These are phyloP conservation scores for Talaromyces proteolyticus DNA, from an alignment of 495 filamentous ascomycete species.

Conservation along the genomic window DNA sequence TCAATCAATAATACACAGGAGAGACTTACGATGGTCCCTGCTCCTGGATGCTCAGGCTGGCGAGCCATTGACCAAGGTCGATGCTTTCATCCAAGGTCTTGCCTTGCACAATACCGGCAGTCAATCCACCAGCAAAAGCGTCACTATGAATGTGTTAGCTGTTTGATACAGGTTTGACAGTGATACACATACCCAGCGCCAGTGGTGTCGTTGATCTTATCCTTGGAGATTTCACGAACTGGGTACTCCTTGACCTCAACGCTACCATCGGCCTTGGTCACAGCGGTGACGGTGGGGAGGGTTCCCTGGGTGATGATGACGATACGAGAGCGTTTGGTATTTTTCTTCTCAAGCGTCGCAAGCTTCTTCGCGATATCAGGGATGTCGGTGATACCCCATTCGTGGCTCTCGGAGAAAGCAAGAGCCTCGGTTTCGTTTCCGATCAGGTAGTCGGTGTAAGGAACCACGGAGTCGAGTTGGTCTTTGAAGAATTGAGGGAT, in stretches of 20 bases:
- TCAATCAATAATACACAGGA: background rate
- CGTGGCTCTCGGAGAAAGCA: conserved; percentile 76
- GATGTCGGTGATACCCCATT: conserved; percentile 64
- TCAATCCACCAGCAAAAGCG: conserved; percentile 92
- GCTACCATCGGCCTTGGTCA: conserved; percentile 51
- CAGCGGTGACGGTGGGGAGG: conserved; percentile 75
- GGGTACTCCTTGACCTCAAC: conserved; percentile 66
- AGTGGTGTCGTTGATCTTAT: conserved; percentile 88
- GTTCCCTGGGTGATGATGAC: conserved; percentile 95
- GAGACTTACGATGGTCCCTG: conserved; percentile 85
- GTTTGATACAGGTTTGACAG: conserved; percentile 6
- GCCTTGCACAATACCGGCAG: conserved; percentile 80
- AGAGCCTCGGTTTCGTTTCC: conserved; percentile 95
- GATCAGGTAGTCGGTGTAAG: conserved; percentile 94
- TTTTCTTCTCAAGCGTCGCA: conserved; percentile 85
- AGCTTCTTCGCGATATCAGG: conserved; percentile 82
- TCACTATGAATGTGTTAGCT: conserved; percentile 49
- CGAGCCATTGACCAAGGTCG: conserved; percentile 94
- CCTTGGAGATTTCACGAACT: conserved; percentile 69
- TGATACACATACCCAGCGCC: conserved; percentile 68
- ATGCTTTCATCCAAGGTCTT: conserved; percentile 68
- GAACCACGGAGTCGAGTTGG: conserved; percentile 72
- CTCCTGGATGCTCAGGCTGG: conserved; percentile 85
- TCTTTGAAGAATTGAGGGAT: conserved; percentile 98
- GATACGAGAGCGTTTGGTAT: conserved; percentile 67